Base-by-base conservation (phyloP, 83 land plant species). In the Larix sibirica region DNA sequence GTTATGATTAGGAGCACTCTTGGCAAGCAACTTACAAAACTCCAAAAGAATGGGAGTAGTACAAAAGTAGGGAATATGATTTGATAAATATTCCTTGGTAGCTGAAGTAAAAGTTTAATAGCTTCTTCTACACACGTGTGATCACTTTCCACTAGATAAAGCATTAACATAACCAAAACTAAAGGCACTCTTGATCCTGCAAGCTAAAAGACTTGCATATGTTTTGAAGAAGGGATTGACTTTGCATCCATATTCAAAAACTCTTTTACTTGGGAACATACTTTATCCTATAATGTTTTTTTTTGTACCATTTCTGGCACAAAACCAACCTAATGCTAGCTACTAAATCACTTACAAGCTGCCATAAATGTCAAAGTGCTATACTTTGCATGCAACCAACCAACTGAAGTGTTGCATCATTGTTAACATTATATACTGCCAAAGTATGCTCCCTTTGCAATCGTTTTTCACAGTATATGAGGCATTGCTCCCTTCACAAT, bases 21-120 rank as follows among this genome's bases (percentile, higher is more conserved):
- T 83, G 42, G 86, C 83, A 23, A 95, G 90, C 84, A 92, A 81
- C 86, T 88, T 91, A 82, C 94, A 97, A 83, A 97, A 94, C 26
- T 92, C 92, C 69, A 97, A 79, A 47, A 97, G 87, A 54, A 97
- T 84, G 5, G 90, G 88, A 8, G 89, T 90, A 8, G 89, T 90
- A 61, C 89, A 91, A 10, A 86, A 81, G 2, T 10, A 24, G 65
- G 89, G 89, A 12, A 90, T 31, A 20, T 78, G 71, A 36, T 84
- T 76, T 0, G 90, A 90, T 44, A 91, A 81, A 42, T 83, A 83
- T 28, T 86, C 88, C 3, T 75, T 73, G 78, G 79, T 56, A 6
- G 88, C 58, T 28, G 81, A 62, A 13, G 94, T 58, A 66, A 97
- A 95, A 36, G 77, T 31, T 81, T 87, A 79, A 97, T 95, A 8